A percentile compares a stretch with the other conserved stretches of the same genome.
phyloP scores from a whole-genome alignment of 192 early-diverging fungal species.

The Rhizoclosmatium sp. region DNA sequence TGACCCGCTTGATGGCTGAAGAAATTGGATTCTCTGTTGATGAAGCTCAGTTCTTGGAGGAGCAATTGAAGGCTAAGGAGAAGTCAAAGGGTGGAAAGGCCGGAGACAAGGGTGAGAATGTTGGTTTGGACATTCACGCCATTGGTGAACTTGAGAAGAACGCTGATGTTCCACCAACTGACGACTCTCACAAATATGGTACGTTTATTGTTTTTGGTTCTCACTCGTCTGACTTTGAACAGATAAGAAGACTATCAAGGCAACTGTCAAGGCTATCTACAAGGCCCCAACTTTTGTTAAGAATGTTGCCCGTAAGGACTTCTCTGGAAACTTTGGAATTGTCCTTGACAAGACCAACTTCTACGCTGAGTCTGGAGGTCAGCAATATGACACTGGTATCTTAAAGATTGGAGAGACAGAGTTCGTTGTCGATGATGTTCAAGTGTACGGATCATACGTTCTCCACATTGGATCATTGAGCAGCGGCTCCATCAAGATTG shows the following conservation, averaged over 20 bases:
- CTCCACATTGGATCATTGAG: conserved; percentile 95
- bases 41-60: conserved; percentile 80
- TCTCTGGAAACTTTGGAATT: conserved; percentile 79
- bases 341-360: conserved; percentile 96
- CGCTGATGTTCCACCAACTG: conserved; percentile 75
- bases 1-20: conserved; percentile 98
- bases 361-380: conserved; percentile 97
- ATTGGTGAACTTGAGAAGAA: conserved; percentile 85
- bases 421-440: conserved; percentile 91
- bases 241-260: conserved; percentile 72
- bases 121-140: conserved; percentile 91
- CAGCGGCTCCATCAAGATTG: conserved; percentile 79
- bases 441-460: conserved; percentile 94
- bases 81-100: conserved; percentile 66
- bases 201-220: conserved; percentile 21
- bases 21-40: conserved; percentile 88
- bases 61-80: conserved; percentile 81
- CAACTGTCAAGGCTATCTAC: conserved; percentile 83
- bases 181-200: conserved; percentile 89
- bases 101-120: conserved; percentile 61
- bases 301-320: conserved; percentile 55
- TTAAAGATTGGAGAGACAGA: conserved; percentile 86
- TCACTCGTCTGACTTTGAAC: conserved; percentile 1
- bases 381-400: conserved; percentile 91
- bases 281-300: conserved; percentile 58